Evolutionary conservation across 495 filamentous ascomycete genomes (phyloP).

Genomic region (Parachaetomium inaequale): DNA sequence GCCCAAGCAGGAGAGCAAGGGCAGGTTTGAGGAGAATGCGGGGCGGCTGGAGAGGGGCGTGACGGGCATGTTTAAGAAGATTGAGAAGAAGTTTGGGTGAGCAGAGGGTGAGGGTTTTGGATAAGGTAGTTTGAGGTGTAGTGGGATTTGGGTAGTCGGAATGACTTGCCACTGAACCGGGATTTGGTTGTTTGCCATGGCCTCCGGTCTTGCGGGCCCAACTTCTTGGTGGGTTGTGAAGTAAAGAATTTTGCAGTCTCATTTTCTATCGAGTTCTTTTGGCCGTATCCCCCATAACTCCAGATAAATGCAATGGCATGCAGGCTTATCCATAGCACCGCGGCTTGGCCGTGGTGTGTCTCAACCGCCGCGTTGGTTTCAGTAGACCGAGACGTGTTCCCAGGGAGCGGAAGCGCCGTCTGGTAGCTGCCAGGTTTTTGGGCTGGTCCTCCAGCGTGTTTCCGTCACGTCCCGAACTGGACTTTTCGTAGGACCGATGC

Average conservation of each 20-base stretch:
- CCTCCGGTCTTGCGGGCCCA: neutral
- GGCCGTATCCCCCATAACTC: neutral
- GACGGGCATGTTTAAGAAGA: constrained; percentile 76
- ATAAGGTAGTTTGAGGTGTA: neutral
- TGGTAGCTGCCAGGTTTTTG: neutral
- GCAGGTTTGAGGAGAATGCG: constrained; percentile 66
- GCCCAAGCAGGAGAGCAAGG: constrained; percentile 48
- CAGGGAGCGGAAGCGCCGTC: neutral
- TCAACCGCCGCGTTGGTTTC: neutral
- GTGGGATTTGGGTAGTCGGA: neutral
- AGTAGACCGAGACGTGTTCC: neutral
- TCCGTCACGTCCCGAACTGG: neutral
- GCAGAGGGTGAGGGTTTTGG: neutral
- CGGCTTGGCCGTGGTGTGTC: neutral
- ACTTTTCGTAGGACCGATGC: neutral
- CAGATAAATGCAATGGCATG: neutral
- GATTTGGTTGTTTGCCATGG: neutral
- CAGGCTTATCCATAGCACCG: neutral
- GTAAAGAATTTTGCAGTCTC: constrained; percentile 2
- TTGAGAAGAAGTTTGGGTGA: constrained; percentile 77
- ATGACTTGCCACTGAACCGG: neutral
- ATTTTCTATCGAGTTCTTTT: neutral
- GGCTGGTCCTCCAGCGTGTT: neutral
- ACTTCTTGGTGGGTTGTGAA: neutral
- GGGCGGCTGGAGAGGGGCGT: constrained; percentile 71